Evolutionary conservation across 176 grass and related monocot genomes (phyloP), one percentile per base, ranked within the genome.

Genomic region (Juncus inflexus): DNA sequence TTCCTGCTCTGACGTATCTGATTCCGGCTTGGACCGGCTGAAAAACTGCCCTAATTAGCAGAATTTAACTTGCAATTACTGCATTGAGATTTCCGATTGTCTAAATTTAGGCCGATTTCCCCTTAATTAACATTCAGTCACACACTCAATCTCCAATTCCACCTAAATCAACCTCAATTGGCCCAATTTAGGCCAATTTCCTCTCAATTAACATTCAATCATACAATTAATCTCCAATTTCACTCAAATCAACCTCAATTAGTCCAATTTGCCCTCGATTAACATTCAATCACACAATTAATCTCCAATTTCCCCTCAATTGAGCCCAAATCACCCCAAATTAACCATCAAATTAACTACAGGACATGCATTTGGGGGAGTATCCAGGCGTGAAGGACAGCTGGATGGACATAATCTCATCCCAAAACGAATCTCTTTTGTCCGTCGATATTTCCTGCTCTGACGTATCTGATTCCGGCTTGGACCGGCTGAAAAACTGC

Each of bases 361-460:
- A 99, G 95, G 95, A 99, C 76, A 80, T 99, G 65, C 87, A 84
- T 65, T 69, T 99, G 52, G 85, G 81, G 67, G 95, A 99, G 28
- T 94, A 99, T 57, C 86, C 80, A 66, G 89, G 86, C 77, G 95
- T 99, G 49, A 86, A 83, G 62, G 95, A 99, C 77, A 72, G 77
- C 83, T 99, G 95, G 95, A 87, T 99, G 80, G 80, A 72, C 52
- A 61, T 87, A 61, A 71, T 94, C 52, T 81, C 85, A 84, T 94
- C 86, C 68, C 95, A 99, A 78, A 88, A 85, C 61, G 68, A 83
- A 37, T 92, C 95, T 35, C 88, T 99, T 66, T 66, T 99, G 56
- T 94, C 95, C 47, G 87, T 94, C 66, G 95, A 99, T 52, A 73
- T 99, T 51, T 90, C 89, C 81, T 92, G 78, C 71, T 94, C 95